A percentile compares a stretch with the other conserved stretches of the same genome.
These are phyloP conservation scores for Colletotrichum sansevieriae DNA, from an alignment of 2,329 filamentous ascomycete species.

Conservation along the genomic window DNA sequence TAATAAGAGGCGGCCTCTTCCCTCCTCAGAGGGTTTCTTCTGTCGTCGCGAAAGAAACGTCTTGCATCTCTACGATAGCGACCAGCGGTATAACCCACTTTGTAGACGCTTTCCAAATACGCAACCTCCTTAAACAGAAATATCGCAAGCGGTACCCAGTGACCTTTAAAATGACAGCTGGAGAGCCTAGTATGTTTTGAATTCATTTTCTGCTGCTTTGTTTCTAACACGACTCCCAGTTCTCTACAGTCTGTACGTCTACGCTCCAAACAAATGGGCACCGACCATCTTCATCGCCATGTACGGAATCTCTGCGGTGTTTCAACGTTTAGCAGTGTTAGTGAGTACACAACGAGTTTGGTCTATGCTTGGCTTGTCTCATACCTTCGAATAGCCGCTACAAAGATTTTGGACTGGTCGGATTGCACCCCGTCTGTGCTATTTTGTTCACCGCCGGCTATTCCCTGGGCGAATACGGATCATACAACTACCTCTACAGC, in stretches of 20 bases:
- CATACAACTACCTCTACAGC: conserved; percentile 59
- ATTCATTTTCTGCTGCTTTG: too few species aligned
- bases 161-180: neutral
- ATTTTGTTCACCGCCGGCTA: conserved; percentile 67
- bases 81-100: too few species aligned
- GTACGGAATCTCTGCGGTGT: conserved; percentile 59
- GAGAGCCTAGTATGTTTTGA: neutral
- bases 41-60: too few species aligned
- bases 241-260: conserved; percentile 48
- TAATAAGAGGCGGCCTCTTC: too few species aligned
- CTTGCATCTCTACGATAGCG: too few species aligned
- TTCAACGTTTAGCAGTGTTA: conserved; percentile 68
- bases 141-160: neutral
- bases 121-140: too few species aligned
- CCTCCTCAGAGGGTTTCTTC: too few species aligned
- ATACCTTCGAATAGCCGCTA: conserved; percentile 55
- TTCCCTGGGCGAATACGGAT: conserved; percentile 63
- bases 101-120: neutral
- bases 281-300: conserved; percentile 65
- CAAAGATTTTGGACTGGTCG: conserved; percentile 63
- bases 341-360: conserved; percentile 44
- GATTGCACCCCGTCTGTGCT: conserved; percentile 64
- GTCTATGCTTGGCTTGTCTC: too few species aligned
- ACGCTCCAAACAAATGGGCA: conserved; percentile 66
- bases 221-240: neutral